phyloP scores from a whole-genome alignment of 1,284 basidiomycete species.

The Rhodotorula sp. region DNA sequence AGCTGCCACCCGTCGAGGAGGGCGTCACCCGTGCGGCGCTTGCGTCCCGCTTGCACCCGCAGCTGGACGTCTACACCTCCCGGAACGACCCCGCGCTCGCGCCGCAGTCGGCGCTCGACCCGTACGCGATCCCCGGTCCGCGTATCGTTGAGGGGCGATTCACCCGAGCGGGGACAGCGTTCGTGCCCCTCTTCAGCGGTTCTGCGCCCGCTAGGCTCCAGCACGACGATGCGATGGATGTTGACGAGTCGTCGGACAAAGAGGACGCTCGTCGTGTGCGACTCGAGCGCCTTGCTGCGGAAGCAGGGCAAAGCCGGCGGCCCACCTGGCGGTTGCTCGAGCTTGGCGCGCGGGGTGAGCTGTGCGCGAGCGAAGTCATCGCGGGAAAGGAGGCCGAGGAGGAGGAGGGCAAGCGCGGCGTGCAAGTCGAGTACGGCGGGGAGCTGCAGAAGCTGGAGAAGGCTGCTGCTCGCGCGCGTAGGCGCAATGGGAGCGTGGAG shows the following conservation, averaged over 20 bases:
- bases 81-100: not conserved
- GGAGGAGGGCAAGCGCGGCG: not conserved
- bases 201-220: not conserved
- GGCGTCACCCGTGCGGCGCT: slow-evolving; percentile 23
- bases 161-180: not conserved
- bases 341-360: slow-evolving; percentile 5
- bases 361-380: not conserved
- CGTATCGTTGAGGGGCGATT: not conserved
- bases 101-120: slow-evolving; percentile 16
- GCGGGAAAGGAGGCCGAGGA: not conserved
- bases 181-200: not conserved
- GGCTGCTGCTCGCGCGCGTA: not conserved
- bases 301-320: not conserved
- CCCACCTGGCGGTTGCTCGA: slow-evolving; percentile 4
- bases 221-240: not conserved
- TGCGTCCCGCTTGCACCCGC: slow-evolving; percentile 6
- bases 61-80: slow-evolving; percentile 19
- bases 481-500: not conserved
- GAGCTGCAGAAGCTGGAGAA: not conserved
- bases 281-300: not conserved
- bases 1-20: not conserved
- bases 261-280: not conserved
- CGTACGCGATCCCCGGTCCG: slow-evolving; percentile 4
- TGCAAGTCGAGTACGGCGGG: not conserved
- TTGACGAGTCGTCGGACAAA: not conserved